phyloP scores from a whole-genome alignment of 805 yeast species.

The Saccharomyces cerevisiae region DNA sequence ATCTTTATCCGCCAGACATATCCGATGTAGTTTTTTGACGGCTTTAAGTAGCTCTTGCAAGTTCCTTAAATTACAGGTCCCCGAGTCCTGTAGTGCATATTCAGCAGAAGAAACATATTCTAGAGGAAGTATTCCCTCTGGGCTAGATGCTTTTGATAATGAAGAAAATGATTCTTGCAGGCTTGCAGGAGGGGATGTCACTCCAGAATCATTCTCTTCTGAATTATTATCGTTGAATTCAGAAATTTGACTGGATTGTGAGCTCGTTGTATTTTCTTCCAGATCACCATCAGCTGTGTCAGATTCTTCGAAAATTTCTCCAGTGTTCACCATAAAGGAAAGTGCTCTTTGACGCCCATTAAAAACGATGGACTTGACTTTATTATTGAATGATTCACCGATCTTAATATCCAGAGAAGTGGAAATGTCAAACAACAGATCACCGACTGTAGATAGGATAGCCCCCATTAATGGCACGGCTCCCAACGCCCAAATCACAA shows the following conservation, averaged over 20 bases:
- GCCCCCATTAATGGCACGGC: slow-evolving; percentile 88
- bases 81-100: background rate
- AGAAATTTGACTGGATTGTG: background rate
- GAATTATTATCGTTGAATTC: background rate
- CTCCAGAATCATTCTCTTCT: background rate
- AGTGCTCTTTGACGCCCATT: background rate
- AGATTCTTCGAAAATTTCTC: slow-evolving; percentile 5
- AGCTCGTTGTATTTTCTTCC: background rate
- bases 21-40: slow-evolving; percentile 14
- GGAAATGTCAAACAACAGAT: slow-evolving; percentile 28
- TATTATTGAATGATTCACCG: slow-evolving; percentile 9
- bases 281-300: background rate
- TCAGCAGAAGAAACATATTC: background rate
- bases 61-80: slow-evolving; percentile 4
- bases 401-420: slow-evolving; percentile 15
- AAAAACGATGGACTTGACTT: slow-evolving; percentile 8
- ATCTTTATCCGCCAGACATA: slow-evolving; percentile 13
- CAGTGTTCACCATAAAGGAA: slow-evolving; percentile 4
- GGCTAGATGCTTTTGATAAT: background rate
- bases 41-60: slow-evolving; percentile 10
- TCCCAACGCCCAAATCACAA: slow-evolving; percentile 69
- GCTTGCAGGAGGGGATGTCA: background rate
- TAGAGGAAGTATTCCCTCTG: background rate
- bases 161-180: background rate
- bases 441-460: slow-evolving; percentile 64